These are phyloP conservation scores for Aureobasidium mangrovei DNA, from an alignment of 2,329 filamentous ascomycete genomes.

Conservation along the genomic window DNA sequence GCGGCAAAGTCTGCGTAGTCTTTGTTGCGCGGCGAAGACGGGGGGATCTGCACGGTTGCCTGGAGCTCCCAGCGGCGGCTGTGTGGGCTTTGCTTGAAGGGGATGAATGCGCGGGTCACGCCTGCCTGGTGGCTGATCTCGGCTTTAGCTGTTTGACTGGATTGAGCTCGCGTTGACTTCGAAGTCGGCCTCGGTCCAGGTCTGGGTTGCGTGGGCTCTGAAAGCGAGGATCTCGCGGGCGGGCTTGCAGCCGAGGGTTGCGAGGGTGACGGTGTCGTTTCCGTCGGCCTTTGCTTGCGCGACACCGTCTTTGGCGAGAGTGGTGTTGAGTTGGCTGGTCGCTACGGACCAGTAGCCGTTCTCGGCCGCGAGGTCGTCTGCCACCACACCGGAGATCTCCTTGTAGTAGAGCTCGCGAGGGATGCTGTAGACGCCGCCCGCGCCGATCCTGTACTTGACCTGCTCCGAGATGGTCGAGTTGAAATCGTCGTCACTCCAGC, in stretches of 20 bases:
- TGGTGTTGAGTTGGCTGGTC: neutral
- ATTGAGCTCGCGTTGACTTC: neutral
- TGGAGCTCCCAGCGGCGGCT: slow-evolving; percentile 9
- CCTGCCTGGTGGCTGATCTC: neutral
- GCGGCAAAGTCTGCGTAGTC: slow-evolving; percentile 8
- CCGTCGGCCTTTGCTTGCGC: neutral
- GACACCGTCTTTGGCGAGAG: slow-evolving; percentile 2
- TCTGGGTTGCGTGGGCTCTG: neutral
- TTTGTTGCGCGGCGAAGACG: neutral
- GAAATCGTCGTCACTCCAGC: slow-evolving; percentile 12
- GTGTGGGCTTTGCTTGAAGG: slow-evolving; percentile 4
- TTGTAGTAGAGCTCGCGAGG: slow-evolving; percentile 12
- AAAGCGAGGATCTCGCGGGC: slow-evolving; percentile 2
- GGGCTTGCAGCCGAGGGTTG: slow-evolving; percentile 6
- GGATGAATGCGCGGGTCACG: slow-evolving; percentile 3
- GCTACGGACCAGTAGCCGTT: slow-evolving; percentile 10
- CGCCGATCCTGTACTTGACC: neutral
- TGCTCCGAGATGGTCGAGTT: slow-evolving; percentile 3
- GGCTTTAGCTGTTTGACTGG: neutral
- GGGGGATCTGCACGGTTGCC: neutral
- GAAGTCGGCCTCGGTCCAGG: neutral
- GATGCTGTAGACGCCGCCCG: neutral
- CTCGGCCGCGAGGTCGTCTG: slow-evolving; percentile 6
- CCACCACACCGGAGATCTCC: slow-evolving; percentile 3
- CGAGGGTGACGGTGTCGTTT: slow-evolving; percentile 5